Base-by-base conservation (phyloP, 768 basidiomycete species). In the Cystofilobasidium macerans region DNA sequence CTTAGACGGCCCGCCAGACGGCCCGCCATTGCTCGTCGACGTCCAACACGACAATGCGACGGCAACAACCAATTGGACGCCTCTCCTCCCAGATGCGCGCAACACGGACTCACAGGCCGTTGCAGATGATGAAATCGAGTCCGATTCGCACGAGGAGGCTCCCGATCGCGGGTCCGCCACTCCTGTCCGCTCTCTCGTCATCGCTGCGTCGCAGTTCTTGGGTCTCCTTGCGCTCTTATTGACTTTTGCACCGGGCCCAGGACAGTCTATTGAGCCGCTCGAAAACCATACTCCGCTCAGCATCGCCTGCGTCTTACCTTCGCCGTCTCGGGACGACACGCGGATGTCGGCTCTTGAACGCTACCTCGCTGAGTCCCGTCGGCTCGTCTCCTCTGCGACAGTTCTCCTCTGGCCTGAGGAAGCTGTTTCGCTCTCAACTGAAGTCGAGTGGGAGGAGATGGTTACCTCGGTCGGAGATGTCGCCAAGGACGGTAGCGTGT, bases 241-340 rank as follows among this genome's bases (percentile, higher is more conserved):
- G 32, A 0, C 20, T 8, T 2, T 54, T 20, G 11, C 24, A 35
- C 43, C 43, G 12, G n/a, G 0, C 20, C 26, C 43, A 42, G 14
- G 22, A 7, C 13, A 56, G 42, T 24, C 38, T 7, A 9, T 20
- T 16, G 22, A 20, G 53, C 18, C 54, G 47, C n/a, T 57, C 42
- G 42, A 45, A 36, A 40, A 28, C 38, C 30, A 64, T 54, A 12
- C 62, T 40, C 40, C 18, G 56, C 7, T 43, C 54, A 30, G 24
- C 32, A 30, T 64, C 30, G 62, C 56, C 11, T 64, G 63, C n/a
- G 32, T 64, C 30, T 24, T 64, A 9, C 63, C 56, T 57, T 14
- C 42, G 9, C 7, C 14, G 9, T 13, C 43, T 42, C 12, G 30
- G 40, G 4, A 28, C 53, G 14, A 45, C 62, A 18, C 14, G 0